These are phyloP conservation scores for Claviceps sp. DNA, from an alignment of 2,329 filamentous ascomycete genomes.

Conservation along the genomic window DNA sequence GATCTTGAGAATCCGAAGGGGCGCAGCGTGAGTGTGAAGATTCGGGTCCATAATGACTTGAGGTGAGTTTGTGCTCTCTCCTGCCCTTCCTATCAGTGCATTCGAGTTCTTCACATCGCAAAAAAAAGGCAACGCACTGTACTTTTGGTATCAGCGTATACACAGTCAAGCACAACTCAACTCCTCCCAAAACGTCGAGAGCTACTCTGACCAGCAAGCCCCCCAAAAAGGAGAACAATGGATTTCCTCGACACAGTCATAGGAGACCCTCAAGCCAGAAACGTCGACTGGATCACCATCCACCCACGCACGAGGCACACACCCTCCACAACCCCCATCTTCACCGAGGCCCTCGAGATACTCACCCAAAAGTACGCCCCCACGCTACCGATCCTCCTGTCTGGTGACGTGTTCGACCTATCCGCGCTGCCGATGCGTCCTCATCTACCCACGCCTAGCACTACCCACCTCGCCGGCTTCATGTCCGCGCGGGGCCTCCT, in stretches of 20 bases:
- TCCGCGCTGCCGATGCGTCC: constrained; percentile 25
- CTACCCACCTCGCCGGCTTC: constrained; percentile 44
- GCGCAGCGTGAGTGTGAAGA: constrained; percentile 55
- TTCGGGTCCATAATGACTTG: constrained; percentile 52
- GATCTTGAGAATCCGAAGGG: constrained; percentile 31
- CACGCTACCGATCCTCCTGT: constrained; percentile 50
- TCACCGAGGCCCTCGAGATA: constrained; percentile 44
- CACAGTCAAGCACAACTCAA: too few relatives aligned
- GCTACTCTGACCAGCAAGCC: too few relatives aligned
- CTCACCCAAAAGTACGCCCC: constrained; percentile 38
- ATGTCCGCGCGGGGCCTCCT: constrained; percentile 60
- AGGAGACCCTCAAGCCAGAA: constrained; percentile 33
- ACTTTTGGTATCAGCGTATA: too few relatives aligned
- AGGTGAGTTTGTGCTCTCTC: constrained; percentile 16
- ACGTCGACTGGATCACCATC: constrained; percentile 56
- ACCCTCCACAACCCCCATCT: constrained; percentile 46
- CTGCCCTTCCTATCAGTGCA: too few relatives aligned
- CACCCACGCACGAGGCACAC: constrained; percentile 52
- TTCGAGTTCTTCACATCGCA: too few relatives aligned
- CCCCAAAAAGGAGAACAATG: constrained; percentile 30
- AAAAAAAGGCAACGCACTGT: too few relatives aligned
- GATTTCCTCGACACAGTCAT: constrained; percentile 52
- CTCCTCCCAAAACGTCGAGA: too few relatives aligned
- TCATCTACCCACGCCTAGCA: constrained; percentile 15
- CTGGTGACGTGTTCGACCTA: constrained; percentile 55